Percentiles rank a stretch among this genome's conserved stretches.
phyloP scores from a whole-genome alignment of 176 grass and related monocot species.

The Lolium perenne region DNA sequence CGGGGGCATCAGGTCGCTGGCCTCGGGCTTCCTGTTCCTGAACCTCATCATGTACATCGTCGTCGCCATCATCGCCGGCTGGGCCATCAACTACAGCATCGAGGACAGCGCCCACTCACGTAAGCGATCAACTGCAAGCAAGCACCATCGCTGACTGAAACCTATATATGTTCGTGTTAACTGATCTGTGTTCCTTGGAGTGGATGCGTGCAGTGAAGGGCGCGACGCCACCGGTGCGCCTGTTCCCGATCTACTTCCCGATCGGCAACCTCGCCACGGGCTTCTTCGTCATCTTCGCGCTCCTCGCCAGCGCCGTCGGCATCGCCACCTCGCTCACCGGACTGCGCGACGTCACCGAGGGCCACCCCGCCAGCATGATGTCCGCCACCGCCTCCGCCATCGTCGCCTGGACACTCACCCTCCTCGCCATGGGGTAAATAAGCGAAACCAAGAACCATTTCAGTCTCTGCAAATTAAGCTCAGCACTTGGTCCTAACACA shows the following conservation, averaged over 20 bases:
- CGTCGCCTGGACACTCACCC: constrained; percentile 79
- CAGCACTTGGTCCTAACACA: background rate
- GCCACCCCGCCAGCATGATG: constrained; percentile 54
- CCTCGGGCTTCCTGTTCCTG: constrained; percentile 68
- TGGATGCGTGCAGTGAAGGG: constrained; percentile 44
- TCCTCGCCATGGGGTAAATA: constrained; percentile 87
- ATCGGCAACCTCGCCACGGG: constrained; percentile 93
- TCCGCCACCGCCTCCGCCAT: constrained; percentile 68
- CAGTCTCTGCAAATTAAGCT: background rate
- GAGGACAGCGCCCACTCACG: constrained; percentile 57
- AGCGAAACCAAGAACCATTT: background rate
- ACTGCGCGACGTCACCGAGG: constrained; percentile 59
- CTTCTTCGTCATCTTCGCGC: constrained; percentile 93
- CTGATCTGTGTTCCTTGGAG: background rate
- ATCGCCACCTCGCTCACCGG: constrained; percentile 81
- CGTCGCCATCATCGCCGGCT: constrained; percentile 77
- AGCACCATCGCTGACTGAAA: background rate
- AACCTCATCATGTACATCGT: constrained; percentile 87
- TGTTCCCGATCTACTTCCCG: constrained; percentile 99
- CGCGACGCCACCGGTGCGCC: constrained; percentile 49
- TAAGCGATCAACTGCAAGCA: background rate
- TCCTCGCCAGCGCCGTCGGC: constrained; percentile 71
- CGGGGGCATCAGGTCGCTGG: constrained; percentile 32
- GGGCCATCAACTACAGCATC: constrained; percentile 92
- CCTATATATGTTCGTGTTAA: background rate